Conservation (phyloP, 495 filamentous ascomycete genomes). For the Penicillium soppii region DNA sequence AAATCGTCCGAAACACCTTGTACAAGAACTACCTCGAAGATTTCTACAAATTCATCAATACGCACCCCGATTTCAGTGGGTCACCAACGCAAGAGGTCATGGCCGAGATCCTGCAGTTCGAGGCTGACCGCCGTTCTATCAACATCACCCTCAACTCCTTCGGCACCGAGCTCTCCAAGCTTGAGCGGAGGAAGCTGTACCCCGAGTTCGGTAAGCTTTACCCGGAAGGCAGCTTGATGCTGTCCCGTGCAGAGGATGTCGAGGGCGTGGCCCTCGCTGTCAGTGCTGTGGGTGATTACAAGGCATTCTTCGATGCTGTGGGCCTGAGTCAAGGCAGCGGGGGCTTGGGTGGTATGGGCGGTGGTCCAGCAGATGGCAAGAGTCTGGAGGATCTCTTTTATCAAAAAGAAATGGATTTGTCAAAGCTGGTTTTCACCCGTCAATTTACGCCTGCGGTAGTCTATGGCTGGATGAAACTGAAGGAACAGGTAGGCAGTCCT, state of each 20-base stretch:
- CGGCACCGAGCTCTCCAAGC: constrained; percentile 92
- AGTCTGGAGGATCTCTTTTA: constrained; percentile 98
- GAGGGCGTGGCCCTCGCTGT: constrained; percentile 92
- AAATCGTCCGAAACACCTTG: constrained; percentile 96
- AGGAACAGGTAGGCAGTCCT: constrained; percentile 77
- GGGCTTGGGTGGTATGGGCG: constrained; percentile 82
- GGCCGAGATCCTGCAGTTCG: constrained; percentile 92
- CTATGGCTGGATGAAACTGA: constrained; percentile 96
- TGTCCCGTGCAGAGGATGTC: constrained; percentile 91
- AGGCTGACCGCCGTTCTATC: constrained; percentile 93
- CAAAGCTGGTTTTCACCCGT: constrained; percentile 89
- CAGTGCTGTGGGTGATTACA: constrained; percentile 88
- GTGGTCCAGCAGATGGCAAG: constrained; percentile 72
- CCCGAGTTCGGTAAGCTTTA: constrained; percentile 87
- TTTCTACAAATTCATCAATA: constrained; percentile 89
- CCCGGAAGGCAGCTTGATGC: constrained; percentile 91
- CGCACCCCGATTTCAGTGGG: constrained; percentile 76
- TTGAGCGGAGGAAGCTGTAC: constrained; percentile 93
- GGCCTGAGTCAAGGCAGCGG: constrained; percentile 73
- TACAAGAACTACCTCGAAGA: constrained; percentile 99
- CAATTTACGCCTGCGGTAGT: constrained; percentile 96
- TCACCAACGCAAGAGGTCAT: constrained; percentile 93
- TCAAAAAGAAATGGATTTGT: constrained; percentile 98
- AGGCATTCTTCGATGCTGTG: constrained; percentile 88
- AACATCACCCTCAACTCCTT: constrained; percentile 99